Base-by-base conservation (phyloP, 371 early-diverging fungal genomes). In the Mucor lusitanicus region DNA sequence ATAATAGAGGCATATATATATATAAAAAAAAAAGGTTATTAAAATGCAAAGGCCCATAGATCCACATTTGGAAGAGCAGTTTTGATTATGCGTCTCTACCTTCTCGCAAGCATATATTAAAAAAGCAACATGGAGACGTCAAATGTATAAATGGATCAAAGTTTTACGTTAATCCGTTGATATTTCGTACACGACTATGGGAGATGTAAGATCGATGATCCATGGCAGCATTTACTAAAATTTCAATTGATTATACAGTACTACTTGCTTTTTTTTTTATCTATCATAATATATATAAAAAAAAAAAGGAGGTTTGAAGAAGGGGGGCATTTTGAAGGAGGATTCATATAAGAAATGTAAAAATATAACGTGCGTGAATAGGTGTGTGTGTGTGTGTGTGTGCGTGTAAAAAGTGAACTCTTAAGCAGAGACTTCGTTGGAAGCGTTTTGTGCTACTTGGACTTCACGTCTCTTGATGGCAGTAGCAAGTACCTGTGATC, bases 381-480 rank as follows among this genome's bases (percentile, higher is more conserved):
- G 1, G 33, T 7, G 33, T 33, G 33, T 7, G 33, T 33, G 33
- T 33, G 33, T 7, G 33, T 33, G 33, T 33, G 33, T 7, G 33
- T 33, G 37, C 8, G 37, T 37, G 37, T 37, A 42, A n/a, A 17
- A 44, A 19, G n/a, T n/a, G n/a, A 19, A 25, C 12, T 50, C 50
- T 66, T 72, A 72, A 46, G 66, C 69, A 59, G 55, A 33, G 35
- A 66, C 61, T 59, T 72, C 73, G 46, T 58, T 65, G 59, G 64
- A 54, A 39, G 59, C 40, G n/a, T 32, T 64, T 44, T 72, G 72
- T 65, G 68, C 64, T 19, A 67, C 32, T 63, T 71, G 93, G 48
- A 63, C 19, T 65, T 72, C 94, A 54, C 95, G 90, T 90, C 94
- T 94, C 73, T 95, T 95, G 68, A 97, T 94, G 58, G 93, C 91